These are phyloP conservation scores for Pythium dissimile DNA, from an alignment of 352 stramenopile genomes.

Conservation along the genomic window DNA sequence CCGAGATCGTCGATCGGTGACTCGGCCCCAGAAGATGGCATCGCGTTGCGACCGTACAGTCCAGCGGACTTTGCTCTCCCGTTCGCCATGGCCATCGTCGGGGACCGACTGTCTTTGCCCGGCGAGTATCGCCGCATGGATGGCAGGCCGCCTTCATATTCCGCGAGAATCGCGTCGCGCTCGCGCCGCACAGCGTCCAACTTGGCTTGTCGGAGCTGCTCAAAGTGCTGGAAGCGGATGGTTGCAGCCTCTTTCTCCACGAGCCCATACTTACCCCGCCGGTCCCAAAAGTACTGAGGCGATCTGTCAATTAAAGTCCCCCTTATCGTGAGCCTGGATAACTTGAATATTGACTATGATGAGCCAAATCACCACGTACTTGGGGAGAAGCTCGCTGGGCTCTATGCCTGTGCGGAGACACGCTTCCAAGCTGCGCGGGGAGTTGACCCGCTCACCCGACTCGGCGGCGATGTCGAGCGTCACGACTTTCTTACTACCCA, in stretches of 20 bases:
- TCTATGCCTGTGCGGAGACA: constrained; percentile 68
- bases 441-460: constrained; percentile 53
- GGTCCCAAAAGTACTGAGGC: constrained; percentile 51
- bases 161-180: constrained; percentile 43
- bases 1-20: constrained; percentile 20
- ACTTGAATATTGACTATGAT: no score
- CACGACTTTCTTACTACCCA: constrained; percentile 40
- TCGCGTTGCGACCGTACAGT: constrained; percentile 1
- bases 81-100: constrained; percentile 1
- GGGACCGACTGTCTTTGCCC: constrained; percentile 11
- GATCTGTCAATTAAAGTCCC: constrained; percentile 8
- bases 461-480: constrained; percentile 44
- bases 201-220: constrained; percentile 61
- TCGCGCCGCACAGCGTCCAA: constrained; percentile 54
- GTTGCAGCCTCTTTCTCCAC: constrained; percentile 73
- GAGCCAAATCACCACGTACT: constrained; percentile 17
- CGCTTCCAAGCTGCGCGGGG: constrained; percentile 62
- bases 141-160: constrained; percentile 16
- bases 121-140: constrained; percentile 3
- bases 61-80: constrained; percentile 10
- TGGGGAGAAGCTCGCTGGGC: constrained; percentile 59
- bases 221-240: constrained; percentile 68
- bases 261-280: constrained; percentile 50
- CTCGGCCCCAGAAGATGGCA: background rate
- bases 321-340: background rate